Percentiles rank a stretch among this genome's conserved stretches.
Evolutionary conservation across 1,284 basidiomycete species (phyloP).

Genomic region (Boletus sp.): DNA sequence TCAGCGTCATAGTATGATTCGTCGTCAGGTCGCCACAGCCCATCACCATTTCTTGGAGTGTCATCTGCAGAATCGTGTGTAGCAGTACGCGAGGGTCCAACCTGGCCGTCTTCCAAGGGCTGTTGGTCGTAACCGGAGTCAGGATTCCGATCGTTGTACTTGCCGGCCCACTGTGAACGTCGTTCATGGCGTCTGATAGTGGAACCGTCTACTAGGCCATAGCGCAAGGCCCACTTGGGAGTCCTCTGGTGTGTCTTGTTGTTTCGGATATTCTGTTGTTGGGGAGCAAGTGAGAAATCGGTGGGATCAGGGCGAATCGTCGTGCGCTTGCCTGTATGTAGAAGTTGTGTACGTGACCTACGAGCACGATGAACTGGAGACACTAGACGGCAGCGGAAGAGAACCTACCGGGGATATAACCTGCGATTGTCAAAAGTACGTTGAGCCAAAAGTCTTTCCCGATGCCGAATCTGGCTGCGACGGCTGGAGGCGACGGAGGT

Average conservation of each 20-base stretch:
- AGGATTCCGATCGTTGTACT: conserved; percentile 82
- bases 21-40: conserved; percentile 66
- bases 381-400: not conserved
- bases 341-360: conserved; percentile 86
- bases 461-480: conserved; percentile 92
- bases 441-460: conserved; percentile 93
- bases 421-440: conserved; percentile 81
- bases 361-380: conserved; percentile 13
- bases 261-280: conserved; percentile 82
- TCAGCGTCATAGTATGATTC: conserved; percentile 64
- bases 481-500: conserved; percentile 51
- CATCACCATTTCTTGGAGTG: conserved; percentile 40
- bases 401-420: conserved; percentile 79
- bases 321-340: conserved; percentile 69
- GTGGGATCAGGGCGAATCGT: not conserved
- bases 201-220: conserved; percentile 79
- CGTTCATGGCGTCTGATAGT: conserved; percentile 73
- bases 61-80: conserved; percentile 16
- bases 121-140: conserved; percentile 69
- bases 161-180: conserved; percentile 81
- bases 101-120: conserved; percentile 77
- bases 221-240: conserved; percentile 90
- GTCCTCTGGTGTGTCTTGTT: conserved; percentile 90
- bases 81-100: conserved; percentile 13
- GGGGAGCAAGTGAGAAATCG: conserved; percentile 11